Evolutionary conservation across 1,284 basidiomycete species (phyloP).

Genomic region (Chondrostereum purpureum): DNA sequence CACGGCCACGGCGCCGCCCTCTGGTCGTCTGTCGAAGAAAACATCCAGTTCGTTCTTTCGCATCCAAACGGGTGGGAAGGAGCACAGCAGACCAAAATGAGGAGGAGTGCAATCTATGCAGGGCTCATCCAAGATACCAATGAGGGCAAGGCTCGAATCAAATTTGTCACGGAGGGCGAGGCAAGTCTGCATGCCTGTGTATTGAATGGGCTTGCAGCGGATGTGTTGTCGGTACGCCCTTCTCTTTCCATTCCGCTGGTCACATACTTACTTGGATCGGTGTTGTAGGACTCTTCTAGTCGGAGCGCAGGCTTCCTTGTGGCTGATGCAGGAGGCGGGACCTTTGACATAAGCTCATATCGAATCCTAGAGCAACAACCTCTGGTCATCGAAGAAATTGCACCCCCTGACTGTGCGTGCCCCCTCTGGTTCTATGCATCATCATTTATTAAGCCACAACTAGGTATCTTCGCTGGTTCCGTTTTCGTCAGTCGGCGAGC

Average conservation of each 20-base stretch:
- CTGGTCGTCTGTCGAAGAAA: conserved; percentile 59
- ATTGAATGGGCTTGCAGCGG: conserved; percentile 63
- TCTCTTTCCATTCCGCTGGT: conserved; percentile 1
- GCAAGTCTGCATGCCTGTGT: conserved; percentile 75
- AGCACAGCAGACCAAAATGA: conserved; percentile 71
- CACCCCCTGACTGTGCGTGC: conserved; percentile 68
- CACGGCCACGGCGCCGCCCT: conserved; percentile 60
- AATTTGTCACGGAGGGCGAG: conserved; percentile 76
- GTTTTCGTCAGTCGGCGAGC: conserved; percentile 75
- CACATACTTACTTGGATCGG: conserved; percentile 62
- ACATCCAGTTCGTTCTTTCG: conserved; percentile 65
- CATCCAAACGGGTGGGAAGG: conserved; percentile 83
- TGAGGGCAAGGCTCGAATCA: conserved; percentile 60
- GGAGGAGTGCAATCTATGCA: conserved; percentile 60
- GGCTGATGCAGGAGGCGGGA: conserved; percentile 74
- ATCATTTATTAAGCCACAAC: background rate
- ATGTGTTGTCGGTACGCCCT: conserved; percentile 58
- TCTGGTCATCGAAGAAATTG: conserved; percentile 72
- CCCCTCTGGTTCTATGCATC: background rate
- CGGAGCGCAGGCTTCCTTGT: conserved; percentile 44
- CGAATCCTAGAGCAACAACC: conserved; percentile 60
- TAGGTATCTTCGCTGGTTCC: conserved; percentile 71
- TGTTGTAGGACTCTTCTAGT: conserved; percentile 16
- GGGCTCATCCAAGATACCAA: conserved; percentile 65
- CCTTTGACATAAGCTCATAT: conserved; percentile 73